Evolutionary conservation across 306 rosid species (phyloP).

Genomic region (Mimosa bimucronata): DNA sequence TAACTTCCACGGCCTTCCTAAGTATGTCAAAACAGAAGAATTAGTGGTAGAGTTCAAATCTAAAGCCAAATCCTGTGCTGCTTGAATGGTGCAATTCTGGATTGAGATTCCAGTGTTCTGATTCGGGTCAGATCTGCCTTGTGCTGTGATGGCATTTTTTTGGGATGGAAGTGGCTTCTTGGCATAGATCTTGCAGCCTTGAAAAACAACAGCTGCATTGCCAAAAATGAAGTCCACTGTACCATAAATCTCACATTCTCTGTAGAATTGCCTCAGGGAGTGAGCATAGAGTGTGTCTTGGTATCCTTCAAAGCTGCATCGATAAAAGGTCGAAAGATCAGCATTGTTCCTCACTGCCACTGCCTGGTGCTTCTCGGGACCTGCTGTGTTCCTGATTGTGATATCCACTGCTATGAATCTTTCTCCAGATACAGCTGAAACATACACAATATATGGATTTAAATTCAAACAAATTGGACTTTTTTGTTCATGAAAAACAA

Average conservation of each 20-base stretch:
- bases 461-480: not conserved
- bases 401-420: conserved; percentile 71
- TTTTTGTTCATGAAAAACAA: not conserved
- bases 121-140: conserved; percentile 69
- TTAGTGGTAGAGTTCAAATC: conserved; percentile 20
- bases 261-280: conserved; percentile 75
- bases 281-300: conserved; percentile 90
- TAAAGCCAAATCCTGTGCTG: conserved; percentile 58
- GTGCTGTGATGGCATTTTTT: conserved; percentile 67
- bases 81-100: conserved; percentile 73
- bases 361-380: conserved; percentile 77
- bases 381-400: conserved; percentile 84
- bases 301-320: conserved; percentile 86
- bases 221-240: conserved; percentile 86
- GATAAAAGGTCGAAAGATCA: conserved; percentile 72
- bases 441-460: not conserved
- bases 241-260: conserved; percentile 74
- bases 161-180: conserved; percentile 60
- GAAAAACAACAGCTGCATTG: conserved; percentile 80
- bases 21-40: conserved; percentile 26
- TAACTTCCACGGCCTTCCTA: conserved; percentile 76
- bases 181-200: conserved; percentile 62
- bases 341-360: conserved; percentile 85
- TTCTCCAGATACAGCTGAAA: conserved; percentile 73
- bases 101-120: conserved; percentile 75